A percentile compares a stretch with the other conserved stretches of the same genome.
phyloP scores from a whole-genome alignment of 73 alveolate species.

The Durusdinium trenchii region DNA sequence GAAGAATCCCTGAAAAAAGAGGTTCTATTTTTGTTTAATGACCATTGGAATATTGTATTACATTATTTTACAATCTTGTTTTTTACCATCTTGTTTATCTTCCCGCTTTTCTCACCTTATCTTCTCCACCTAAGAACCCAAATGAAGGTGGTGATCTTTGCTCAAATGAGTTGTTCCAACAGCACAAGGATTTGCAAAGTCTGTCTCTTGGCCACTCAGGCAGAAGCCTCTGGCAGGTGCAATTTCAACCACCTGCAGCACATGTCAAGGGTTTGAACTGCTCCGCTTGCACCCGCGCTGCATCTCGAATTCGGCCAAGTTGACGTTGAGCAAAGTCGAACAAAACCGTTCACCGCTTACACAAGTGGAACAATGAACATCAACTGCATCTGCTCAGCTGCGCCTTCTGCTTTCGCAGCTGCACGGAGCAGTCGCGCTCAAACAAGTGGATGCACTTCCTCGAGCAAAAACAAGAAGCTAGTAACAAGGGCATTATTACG shows the following conservation, averaged over 20 bases:
- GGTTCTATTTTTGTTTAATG: not conserved
- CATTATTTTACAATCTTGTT: too few relatives aligned
- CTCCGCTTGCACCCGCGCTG: not conserved
- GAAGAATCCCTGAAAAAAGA: not conserved
- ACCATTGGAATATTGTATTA: too few relatives aligned
- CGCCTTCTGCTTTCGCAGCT: constrained; percentile 17
- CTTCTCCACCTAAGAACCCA: too few relatives aligned
- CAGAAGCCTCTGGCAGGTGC: not conserved
- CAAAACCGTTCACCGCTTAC: not conserved
- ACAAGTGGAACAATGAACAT: too few relatives aligned
- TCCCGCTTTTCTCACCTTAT: too few relatives aligned
- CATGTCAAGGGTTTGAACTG: not conserved
- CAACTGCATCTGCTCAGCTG: too few relatives aligned
- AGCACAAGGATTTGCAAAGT: too few relatives aligned
- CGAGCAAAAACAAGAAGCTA: too few relatives aligned
- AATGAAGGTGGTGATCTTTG: too few relatives aligned
- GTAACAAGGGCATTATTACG: not conserved
- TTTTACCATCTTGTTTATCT: too few relatives aligned
- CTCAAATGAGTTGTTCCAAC: too few relatives aligned
- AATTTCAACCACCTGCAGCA: not conserved
- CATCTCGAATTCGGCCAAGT: not conserved
- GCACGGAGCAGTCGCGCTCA: constrained; percentile 6
- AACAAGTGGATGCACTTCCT: constrained; percentile 7
- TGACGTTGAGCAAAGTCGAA: not conserved
- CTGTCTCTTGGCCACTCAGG: too few relatives aligned